Evolutionary conservation across 2,329 filamentous ascomycete species (phyloP), one percentile per base, ranked within the genome.

Genomic region (Pseudovirgaria hyperparasitica): DNA sequence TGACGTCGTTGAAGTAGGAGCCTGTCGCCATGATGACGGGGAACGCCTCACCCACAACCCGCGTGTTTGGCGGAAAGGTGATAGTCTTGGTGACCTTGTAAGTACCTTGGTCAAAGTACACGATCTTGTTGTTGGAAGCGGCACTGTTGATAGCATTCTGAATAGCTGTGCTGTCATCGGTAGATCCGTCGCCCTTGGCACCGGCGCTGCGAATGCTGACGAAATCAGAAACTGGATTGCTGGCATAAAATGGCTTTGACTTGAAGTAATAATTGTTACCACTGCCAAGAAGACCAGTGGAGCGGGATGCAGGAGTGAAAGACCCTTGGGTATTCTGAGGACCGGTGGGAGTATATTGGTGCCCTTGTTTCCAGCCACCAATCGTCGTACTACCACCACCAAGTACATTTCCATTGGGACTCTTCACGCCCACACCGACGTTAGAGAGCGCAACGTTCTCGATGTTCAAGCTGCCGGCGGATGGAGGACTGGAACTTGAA

Each of bases 31-130:
- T 80, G 49, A 93, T 78, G 27, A 85, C 58, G 2, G 85, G 76
- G 76, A 80, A 92, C 39, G 84, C 72, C 57, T 92, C 84, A 40
- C 85, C 85, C 2, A 79, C 81, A 50, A 92, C 81, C 50, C 72
- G 75, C 54, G 86, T 73, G 42, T 82, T 69, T 52, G 77, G 77
- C 9, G 69, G 68, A 3, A 73, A 52, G 37, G 63, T 60, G 37
- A 73, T 54, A 0, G 68, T 72, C n/a, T 62, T 57, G 9, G 62
- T 68, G 31, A 73, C 59, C 15, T 67, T 52, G 47, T 73, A 73
- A 8, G 65, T 60, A 22, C 69, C 69, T 27, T 70, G 64, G 35
- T 73, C 68, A 37, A 73, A 67, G 51, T 67, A 72, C 7, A 72
- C 54, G 13, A 73, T 54, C 28, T 50, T 50, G 34, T 68, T 59